A percentile compares a stretch with the other conserved stretches of the same genome.
Conservation (phyloP, 805 yeast genomes). For the Candida anglica region DNA sequence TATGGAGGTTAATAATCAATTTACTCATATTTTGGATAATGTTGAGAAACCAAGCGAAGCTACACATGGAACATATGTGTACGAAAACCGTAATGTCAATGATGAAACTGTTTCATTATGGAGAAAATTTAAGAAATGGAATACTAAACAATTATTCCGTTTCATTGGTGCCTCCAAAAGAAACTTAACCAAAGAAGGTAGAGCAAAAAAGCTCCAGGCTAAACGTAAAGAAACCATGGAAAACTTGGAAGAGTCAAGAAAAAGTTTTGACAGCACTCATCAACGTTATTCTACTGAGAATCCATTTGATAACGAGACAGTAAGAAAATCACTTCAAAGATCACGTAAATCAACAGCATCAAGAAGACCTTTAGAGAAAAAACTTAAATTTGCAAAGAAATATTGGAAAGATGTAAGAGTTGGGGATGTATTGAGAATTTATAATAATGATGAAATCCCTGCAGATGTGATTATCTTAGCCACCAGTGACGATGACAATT, state of each 20-base stretch:
- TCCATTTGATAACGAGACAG: slow-evolving; percentile 9
- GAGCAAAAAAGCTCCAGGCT: slow-evolving; percentile 26
- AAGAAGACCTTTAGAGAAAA: slow-evolving; percentile 8
- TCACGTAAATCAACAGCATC: slow-evolving; percentile 10
- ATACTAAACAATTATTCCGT: slow-evolving; percentile 25
- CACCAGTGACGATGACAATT: slow-evolving; percentile 67
- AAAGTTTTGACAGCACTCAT: slow-evolving; percentile 31
- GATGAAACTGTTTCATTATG: slow-evolving; percentile 63
- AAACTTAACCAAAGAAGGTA: slow-evolving; percentile 31
- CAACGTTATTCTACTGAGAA: slow-evolving; percentile 8
- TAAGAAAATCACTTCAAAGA: slow-evolving; percentile 14
- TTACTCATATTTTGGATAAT: slow-evolving; percentile 56
- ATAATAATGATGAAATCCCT: slow-evolving; percentile 72
- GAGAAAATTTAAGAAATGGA: slow-evolving; percentile 64
- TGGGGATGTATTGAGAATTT: slow-evolving; percentile 67
- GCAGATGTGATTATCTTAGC: slow-evolving; percentile 69
- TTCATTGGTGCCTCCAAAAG: slow-evolving; percentile 22
- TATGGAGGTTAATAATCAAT: slow-evolving; percentile 71
- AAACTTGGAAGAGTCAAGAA: slow-evolving; percentile 13
- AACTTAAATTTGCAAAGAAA: slow-evolving; percentile 27
- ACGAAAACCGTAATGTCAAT: slow-evolving; percentile 53
- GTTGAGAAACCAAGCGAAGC: slow-evolving; percentile 15
- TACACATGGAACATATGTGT: slow-evolving; percentile 11
- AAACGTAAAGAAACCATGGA: slow-evolving; percentile 5
- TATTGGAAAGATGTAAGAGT: slow-evolving; percentile 72